Evolutionary conservation across 2,329 filamentous ascomycete genomes (phyloP).

Genomic region (Diplodia sapinea): DNA sequence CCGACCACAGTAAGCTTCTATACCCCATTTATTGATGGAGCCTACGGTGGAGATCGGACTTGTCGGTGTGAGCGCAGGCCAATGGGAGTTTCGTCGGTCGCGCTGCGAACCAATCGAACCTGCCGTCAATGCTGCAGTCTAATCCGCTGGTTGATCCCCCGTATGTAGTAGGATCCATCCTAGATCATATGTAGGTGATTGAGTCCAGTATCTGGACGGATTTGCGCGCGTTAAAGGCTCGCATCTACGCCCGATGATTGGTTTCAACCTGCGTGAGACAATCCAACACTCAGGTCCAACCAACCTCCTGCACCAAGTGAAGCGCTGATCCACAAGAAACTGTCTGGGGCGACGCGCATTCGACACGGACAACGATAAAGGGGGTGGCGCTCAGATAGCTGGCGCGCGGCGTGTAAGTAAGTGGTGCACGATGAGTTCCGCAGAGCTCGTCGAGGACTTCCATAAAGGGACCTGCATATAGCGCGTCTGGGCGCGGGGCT

Average conservation of each 20-base stretch:
- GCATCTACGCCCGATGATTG: no score
- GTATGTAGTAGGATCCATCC: neutral
- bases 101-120: neutral
- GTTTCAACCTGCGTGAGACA: neutral
- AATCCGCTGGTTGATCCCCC: slow-evolving; percentile 7
- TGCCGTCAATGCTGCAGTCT: slow-evolving; percentile 3
- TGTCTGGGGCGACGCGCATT: neutral
- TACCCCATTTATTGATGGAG: slow-evolving; percentile 6
- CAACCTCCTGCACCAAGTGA: neutral
- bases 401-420: neutral
- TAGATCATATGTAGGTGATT: no score
- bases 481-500: neutral
- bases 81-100: slow-evolving; percentile 6
- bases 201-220: no score
- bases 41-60: slow-evolving; percentile 19
- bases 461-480: neutral
- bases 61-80: neutral
- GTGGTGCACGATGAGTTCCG: neutral
- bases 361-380: neutral
- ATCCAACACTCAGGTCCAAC: neutral
- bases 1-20: no score
- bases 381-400: neutral
- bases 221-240: no score
- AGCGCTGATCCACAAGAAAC: neutral
- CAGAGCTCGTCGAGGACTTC: neutral